These are phyloP conservation scores for Vairimorpha necatrix DNA, from an alignment of 371 early-diverging fungal species.

Conservation along the genomic window DNA sequence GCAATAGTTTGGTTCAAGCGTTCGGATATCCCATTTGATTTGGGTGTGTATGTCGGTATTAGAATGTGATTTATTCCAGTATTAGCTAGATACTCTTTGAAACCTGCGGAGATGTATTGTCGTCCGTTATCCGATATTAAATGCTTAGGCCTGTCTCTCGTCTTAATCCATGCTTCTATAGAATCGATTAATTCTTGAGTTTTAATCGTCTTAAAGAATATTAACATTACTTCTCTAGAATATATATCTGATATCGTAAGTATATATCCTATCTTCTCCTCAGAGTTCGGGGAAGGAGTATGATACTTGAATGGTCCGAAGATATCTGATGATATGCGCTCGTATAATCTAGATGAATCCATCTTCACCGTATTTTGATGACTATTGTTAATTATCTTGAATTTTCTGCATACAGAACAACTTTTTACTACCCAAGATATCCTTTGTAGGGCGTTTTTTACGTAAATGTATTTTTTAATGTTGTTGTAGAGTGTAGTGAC, in stretches of 20 bases:
- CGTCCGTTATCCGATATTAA: slow-evolving; percentile 32
- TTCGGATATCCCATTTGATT: background rate
- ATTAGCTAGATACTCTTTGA: background rate
- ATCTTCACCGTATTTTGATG: background rate
- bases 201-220: background rate
- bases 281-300: too few relatives aligned
- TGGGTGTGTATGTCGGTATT: background rate
- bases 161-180: background rate
- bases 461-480: background rate
- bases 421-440: background rate
- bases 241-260: slow-evolving; percentile 3
- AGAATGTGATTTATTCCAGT: background rate
- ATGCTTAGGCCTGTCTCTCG: background rate
- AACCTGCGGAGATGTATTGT: too few relatives aligned
- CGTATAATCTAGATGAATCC: too few relatives aligned
- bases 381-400: background rate
- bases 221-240: background rate
- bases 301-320: background rate
- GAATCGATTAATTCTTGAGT: background rate
- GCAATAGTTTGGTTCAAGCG: slow-evolving; percentile 3
- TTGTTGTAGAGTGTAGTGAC: background rate
- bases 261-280: background rate
- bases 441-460: background rate
- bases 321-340: background rate
- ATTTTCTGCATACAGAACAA: too few relatives aligned